A percentile compares a stretch with the other conserved stretches of the same genome.
Conservation (phyloP, 2,329 filamentous ascomycete genomes). For the Beauveria bassiana region DNA sequence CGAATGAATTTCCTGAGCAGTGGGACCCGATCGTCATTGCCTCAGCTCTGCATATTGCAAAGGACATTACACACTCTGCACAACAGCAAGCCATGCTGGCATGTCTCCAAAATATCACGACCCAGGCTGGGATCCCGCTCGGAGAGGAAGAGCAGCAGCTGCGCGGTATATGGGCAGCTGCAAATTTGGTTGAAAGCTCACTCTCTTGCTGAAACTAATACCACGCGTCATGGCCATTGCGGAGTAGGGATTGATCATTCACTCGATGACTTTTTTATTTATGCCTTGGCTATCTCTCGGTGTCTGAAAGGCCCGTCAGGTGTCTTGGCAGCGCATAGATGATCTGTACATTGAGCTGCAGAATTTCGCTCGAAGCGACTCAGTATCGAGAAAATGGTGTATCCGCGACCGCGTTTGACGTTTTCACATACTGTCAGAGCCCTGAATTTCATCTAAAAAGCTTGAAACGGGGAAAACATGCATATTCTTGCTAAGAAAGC, state of each 20-base stretch:
- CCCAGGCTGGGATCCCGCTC: slow-evolving; percentile 14
- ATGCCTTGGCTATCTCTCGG: slow-evolving; percentile 17
- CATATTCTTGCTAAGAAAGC: too few species aligned
- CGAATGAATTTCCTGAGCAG: slow-evolving; percentile 24
- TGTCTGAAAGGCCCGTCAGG: slow-evolving; percentile 20
- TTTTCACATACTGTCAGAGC: too few species aligned
- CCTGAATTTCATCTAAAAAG: too few species aligned
- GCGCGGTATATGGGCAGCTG: slow-evolving; percentile 1
- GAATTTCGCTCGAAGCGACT: too few species aligned
- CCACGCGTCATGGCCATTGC: too few species aligned
- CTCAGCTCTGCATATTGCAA: slow-evolving; percentile 19
- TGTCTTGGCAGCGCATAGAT: slow-evolving; percentile 11
- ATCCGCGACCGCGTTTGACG: too few species aligned
- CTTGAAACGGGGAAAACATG: too few species aligned
- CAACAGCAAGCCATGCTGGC: slow-evolving; percentile 18
- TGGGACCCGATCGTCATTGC: slow-evolving; percentile 25
- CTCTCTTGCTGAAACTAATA: neutral
- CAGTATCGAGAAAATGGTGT: too few species aligned
- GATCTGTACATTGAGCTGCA: too few species aligned
- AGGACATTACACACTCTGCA: slow-evolving; percentile 20
- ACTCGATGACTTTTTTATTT: too few species aligned
- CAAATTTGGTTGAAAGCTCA: neutral
- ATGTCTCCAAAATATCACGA: slow-evolving; percentile 15
- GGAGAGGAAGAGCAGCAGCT: slow-evolving; percentile 13
- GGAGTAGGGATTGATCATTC: too few species aligned